phyloP scores from a whole-genome alignment of 2,329 filamentous ascomycete genomes.

The Fusarium protoensiforme region DNA sequence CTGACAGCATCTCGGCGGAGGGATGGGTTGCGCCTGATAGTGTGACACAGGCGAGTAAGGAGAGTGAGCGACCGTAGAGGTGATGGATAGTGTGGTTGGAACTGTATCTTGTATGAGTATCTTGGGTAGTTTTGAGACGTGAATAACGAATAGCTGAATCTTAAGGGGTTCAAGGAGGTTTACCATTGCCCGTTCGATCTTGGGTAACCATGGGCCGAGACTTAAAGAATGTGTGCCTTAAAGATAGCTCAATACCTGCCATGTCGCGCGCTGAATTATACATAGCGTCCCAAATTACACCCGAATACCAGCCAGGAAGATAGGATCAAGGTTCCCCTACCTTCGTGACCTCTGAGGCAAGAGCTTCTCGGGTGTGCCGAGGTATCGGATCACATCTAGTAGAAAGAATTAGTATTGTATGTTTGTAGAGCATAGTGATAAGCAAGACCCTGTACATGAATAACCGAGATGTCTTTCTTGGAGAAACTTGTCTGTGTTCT shows the following conservation, averaged over 20 bases:
- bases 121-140: conserved; percentile 13
- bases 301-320: background rate
- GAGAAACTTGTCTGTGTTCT: background rate
- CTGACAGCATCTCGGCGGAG: conserved; percentile 56
- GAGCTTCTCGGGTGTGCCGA: background rate
- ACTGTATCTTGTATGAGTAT: conserved; percentile 17
- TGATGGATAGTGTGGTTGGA: background rate
- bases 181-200: background rate
- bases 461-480: fast-evolving
- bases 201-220: background rate
- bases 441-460: background rate
- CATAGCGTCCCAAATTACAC: background rate
- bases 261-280: background rate
- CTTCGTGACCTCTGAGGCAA: background rate
- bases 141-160: conserved; percentile 16
- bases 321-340: background rate
- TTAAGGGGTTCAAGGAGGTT: background rate
- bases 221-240: background rate
- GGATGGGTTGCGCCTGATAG: conserved; percentile 55
- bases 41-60: conserved; percentile 50
- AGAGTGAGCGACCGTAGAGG: conserved; percentile 27
- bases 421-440: background rate
- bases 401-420: background rate
- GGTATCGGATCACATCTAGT: background rate
- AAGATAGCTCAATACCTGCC: background rate